A percentile compares a stretch with the other conserved stretches of the same genome.
Conservation (phyloP, 495 filamentous ascomycete species). For the Terfezia claveryi region DNA sequence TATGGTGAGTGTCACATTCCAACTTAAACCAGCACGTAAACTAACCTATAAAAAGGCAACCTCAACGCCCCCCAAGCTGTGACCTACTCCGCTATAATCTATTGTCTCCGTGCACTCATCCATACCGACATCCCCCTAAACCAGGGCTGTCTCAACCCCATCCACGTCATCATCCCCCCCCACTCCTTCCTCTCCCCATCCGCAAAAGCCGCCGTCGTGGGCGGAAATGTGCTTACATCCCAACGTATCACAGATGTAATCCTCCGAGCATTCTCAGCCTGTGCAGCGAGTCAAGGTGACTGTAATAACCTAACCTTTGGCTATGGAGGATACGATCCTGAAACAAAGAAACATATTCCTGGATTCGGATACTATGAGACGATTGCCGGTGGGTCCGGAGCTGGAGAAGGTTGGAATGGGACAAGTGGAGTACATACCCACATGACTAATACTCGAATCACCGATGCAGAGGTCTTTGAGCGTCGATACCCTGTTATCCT, state of each 20-base stretch:
- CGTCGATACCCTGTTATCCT: conserved; percentile 76
- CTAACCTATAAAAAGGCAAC: conserved; percentile 29
- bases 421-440: conserved; percentile 81
- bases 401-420: conserved; percentile 69
- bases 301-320: conserved; percentile 81
- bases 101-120: conserved; percentile 82
- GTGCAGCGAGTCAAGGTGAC: conserved; percentile 76
- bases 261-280: conserved; percentile 70
- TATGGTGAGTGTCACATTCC: conserved; percentile 32
- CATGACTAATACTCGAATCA: conserved; percentile 99
- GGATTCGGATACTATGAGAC: conserved; percentile 98
- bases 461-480: conserved; percentile 90
- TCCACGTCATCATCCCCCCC: conserved; percentile 65
- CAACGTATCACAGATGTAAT: conserved; percentile 92
- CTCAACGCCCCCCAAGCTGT: conserved; percentile 90
- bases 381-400: conserved; percentile 80
- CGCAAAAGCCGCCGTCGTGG: conserved; percentile 75
- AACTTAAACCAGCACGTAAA: neutral
- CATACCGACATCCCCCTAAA: conserved; percentile 87
- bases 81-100: conserved; percentile 89
- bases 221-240: conserved; percentile 78
- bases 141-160: conserved; percentile 79
- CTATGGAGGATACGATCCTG: conserved; percentile 49
- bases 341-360: conserved; percentile 35
- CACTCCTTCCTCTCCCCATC: conserved; percentile 69